phyloP scores from a whole-genome alignment of 2,329 filamentous ascomycete species.

The Aspergillus cejpii region DNA sequence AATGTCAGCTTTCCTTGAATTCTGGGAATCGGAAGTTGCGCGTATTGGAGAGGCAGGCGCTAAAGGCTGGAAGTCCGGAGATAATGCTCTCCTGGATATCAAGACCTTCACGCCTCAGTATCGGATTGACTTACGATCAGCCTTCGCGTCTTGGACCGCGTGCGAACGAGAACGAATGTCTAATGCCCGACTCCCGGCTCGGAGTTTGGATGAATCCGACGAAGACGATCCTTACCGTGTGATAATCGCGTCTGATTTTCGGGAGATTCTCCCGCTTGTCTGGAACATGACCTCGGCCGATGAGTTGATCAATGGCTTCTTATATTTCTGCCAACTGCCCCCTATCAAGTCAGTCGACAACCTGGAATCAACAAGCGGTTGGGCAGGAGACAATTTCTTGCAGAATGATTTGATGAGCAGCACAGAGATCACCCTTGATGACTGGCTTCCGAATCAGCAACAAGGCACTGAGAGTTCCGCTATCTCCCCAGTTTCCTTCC shows the following conservation, averaged over 20 bases:
- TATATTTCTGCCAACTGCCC: conserved; percentile 62
- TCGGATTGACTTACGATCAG: conserved; percentile 19
- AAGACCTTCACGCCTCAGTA: conserved; percentile 21
- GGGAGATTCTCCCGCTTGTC: conserved; percentile 50
- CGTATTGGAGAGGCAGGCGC: conserved; percentile 69
- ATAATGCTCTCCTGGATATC: conserved; percentile 29
- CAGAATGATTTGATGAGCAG: conserved; percentile 36
- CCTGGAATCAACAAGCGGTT: conserved; percentile 29
- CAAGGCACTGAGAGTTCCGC: conserved; percentile 7
- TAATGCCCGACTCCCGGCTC: conserved; percentile 57
- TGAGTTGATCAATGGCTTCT: conserved; percentile 61
- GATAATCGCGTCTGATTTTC: conserved; percentile 71
- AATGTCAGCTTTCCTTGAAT: conserved; percentile 54
- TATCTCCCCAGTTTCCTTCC: conserved; percentile 30
- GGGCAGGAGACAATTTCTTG: conserved; percentile 51
- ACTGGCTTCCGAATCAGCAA: conserved; percentile 21
- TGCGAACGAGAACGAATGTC: conserved; percentile 50
- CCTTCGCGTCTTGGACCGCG: conserved; percentile 43
- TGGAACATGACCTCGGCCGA: conserved; percentile 29
- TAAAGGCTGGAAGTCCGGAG: conserved; percentile 56
- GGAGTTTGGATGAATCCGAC: conserved; percentile 65
- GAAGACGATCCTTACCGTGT: conserved; percentile 79
- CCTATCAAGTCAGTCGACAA: conserved; percentile 35
- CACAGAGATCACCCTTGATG: conserved; percentile 17
- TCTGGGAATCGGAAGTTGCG: conserved; percentile 80